Evolutionary conservation across 306 rosid genomes (phyloP).

Genomic region (Corylus americana): DNA sequence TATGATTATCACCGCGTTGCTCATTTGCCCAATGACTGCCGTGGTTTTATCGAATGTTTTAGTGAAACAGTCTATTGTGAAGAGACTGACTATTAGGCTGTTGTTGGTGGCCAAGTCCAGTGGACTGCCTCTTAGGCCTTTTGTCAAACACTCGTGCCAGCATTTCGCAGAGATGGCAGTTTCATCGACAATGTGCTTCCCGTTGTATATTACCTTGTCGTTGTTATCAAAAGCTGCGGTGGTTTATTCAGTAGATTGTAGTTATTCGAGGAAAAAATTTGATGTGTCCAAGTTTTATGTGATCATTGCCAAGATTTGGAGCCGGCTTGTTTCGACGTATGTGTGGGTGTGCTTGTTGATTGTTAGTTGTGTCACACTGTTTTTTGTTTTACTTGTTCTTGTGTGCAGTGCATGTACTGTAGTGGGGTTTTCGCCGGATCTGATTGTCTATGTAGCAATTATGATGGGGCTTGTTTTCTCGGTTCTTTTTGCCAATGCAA

Average conservation of each 20-base stretch:
- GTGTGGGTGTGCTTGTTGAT: slow-evolving; percentile 64
- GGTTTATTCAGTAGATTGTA: slow-evolving; percentile 84
- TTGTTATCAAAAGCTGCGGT: slow-evolving; percentile 78
- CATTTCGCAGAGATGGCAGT: slow-evolving; percentile 64
- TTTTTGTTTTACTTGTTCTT: slow-evolving; percentile 64
- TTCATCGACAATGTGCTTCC: slow-evolving; percentile 64
- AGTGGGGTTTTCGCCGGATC: slow-evolving; percentile 49
- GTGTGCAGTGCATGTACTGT: slow-evolving; percentile 67
- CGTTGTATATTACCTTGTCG: slow-evolving; percentile 63
- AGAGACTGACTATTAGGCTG: slow-evolving; percentile 64
- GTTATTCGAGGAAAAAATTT: slow-evolving; percentile 64
- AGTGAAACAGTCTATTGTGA: slow-evolving; percentile 65
- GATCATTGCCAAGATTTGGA: slow-evolving; percentile 67
- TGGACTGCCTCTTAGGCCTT: slow-evolving; percentile 81
- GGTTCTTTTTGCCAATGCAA: slow-evolving; percentile 77
- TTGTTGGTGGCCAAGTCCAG: slow-evolving; percentile 74
- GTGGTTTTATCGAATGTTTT: slow-evolving; percentile 65
- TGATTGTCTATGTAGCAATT: slow-evolving; percentile 62
- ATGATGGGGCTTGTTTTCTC: slow-evolving; percentile 69
- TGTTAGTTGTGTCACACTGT: slow-evolving; percentile 71
- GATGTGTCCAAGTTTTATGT: slow-evolving; percentile 57
- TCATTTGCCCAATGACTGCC: slow-evolving; percentile 85
- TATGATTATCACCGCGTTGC: slow-evolving; percentile 55
- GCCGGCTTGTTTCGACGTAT: slow-evolving; percentile 65
- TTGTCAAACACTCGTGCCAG: slow-evolving; percentile 79